Evolutionary conservation across 495 filamentous ascomycete genomes (phyloP).

Genomic region (Penicillium canariense): DNA sequence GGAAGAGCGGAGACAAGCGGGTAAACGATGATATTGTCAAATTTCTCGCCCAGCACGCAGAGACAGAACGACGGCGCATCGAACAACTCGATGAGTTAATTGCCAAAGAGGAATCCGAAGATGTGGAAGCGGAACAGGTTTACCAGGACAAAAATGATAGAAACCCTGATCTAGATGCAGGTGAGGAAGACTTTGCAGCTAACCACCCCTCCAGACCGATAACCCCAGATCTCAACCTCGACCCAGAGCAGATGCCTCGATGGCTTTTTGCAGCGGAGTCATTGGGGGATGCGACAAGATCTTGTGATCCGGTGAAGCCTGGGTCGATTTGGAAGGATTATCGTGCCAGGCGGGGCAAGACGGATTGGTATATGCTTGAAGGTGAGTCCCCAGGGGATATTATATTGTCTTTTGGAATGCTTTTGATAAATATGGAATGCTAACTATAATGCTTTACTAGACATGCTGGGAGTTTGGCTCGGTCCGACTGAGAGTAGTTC

Average conservation of each 20-base stretch:
- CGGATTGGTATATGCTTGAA: constrained; percentile 9
- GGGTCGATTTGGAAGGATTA: background rate
- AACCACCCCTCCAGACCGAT: background rate
- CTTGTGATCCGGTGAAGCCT: constrained; percentile 15
- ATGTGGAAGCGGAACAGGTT: background rate
- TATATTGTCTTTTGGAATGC: background rate
- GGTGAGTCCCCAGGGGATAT: background rate
- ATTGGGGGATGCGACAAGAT: constrained; percentile 11
- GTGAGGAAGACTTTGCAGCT: background rate
- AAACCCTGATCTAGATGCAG: background rate
- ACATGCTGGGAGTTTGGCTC: background rate
- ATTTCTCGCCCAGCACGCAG: background rate
- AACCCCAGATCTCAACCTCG: background rate
- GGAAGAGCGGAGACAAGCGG: constrained; percentile 15
- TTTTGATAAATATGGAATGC: background rate
- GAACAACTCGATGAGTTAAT: too few species aligned
- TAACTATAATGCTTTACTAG: background rate
- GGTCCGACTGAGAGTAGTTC: background rate
- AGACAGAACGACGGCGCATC: background rate
- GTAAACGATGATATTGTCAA: background rate
- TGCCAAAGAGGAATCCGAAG: too few species aligned
- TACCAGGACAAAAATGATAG: background rate
- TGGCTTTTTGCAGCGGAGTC: constrained; percentile 1
- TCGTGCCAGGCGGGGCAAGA: constrained; percentile 2
- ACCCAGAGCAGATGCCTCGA: background rate